phyloP scores from a whole-genome alignment of 73 alveolate species.

The Tetrahymena malaccensis region DNA sequence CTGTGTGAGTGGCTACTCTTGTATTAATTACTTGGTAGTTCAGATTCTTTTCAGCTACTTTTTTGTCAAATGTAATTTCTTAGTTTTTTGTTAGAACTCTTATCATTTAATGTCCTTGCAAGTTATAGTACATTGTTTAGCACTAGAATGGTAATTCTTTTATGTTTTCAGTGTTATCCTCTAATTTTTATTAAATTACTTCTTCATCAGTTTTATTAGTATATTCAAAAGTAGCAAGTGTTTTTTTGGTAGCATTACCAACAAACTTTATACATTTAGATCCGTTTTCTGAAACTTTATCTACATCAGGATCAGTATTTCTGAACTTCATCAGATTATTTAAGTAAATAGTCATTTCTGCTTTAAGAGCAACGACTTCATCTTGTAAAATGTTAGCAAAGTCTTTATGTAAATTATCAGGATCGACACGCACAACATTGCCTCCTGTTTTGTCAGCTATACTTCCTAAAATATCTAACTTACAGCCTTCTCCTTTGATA shows the following conservation, averaged over 20 bases:
- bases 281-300: conserved; percentile 47
- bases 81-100: conserved; percentile 61
- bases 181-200: conserved; percentile 28
- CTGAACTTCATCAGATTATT: conserved; percentile 82
- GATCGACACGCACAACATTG: conserved; percentile 73
- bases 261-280: conserved; percentile 48
- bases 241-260: conserved; percentile 78
- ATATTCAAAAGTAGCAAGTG: conserved; percentile 80
- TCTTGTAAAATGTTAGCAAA: conserved; percentile 69
- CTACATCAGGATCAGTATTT: conserved; percentile 43
- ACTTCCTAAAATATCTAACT: conserved; percentile 56
- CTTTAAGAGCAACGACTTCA: conserved; percentile 80
- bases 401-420: conserved; percentile 65
- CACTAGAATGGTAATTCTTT: conserved; percentile 74
- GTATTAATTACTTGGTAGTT: conserved; percentile 60
- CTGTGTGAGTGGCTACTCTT: conserved; percentile 72
- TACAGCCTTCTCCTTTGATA: conserved; percentile 88
- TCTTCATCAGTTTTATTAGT: conserved; percentile 49
- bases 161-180: conserved; percentile 45
- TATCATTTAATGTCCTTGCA: conserved; percentile 66
- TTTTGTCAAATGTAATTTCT: conserved; percentile 57
- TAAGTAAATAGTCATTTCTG: conserved; percentile 58
- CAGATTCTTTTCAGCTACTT: conserved; percentile 61
- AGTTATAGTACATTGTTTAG: conserved; percentile 56
- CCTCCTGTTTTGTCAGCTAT: conserved; percentile 88